Conservation (phyloP, 768 basidiomycete species). For the Trametes gibbosa region DNA sequence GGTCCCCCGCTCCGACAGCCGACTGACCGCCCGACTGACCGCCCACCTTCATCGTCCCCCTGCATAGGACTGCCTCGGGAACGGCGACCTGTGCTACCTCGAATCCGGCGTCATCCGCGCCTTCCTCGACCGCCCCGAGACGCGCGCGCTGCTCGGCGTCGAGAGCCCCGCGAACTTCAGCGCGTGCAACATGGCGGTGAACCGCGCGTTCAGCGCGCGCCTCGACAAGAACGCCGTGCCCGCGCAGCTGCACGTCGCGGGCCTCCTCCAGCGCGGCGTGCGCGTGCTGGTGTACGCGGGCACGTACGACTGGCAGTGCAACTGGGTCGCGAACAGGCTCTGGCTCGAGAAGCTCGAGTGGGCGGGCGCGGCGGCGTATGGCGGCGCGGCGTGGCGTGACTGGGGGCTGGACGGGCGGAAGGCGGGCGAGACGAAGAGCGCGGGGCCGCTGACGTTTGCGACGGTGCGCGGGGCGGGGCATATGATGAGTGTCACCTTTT, state of each 20-base stretch:
- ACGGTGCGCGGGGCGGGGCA: conserved; percentile 62
- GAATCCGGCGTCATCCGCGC: conserved; percentile 39
- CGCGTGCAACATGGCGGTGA: conserved; percentile 53
- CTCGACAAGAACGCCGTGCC: conserved; percentile 60
- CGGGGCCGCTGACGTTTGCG: conserved; percentile 59
- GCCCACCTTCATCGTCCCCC: neutral
- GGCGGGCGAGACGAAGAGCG: conserved; percentile 56
- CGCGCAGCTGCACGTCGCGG: conserved; percentile 63
- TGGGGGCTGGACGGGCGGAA: conserved; percentile 57
- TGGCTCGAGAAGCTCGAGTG: conserved; percentile 77
- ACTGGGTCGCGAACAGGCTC: conserved; percentile 72
- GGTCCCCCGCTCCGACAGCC: neutral
- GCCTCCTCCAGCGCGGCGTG: conserved; percentile 73
- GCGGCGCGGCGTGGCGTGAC: conserved; percentile 44
- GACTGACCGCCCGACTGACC: too few relatives aligned
- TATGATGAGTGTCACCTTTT: conserved; percentile 45
- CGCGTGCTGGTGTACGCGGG: conserved; percentile 73
- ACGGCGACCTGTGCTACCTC: conserved; percentile 36
- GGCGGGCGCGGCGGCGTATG: conserved; percentile 58
- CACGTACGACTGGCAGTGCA: conserved; percentile 78
- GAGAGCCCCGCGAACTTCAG: conserved; percentile 50
- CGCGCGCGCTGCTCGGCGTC: conserved; percentile 46
- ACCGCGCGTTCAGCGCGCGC: conserved; percentile 47
- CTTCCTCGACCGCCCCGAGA: conserved; percentile 46
- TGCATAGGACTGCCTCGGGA: conserved; percentile 20